A percentile compares a stretch with the other conserved stretches of the same genome.
Evolutionary conservation across 768 basidiomycete genomes (phyloP).

Genomic region (Podaxis sp.): DNA sequence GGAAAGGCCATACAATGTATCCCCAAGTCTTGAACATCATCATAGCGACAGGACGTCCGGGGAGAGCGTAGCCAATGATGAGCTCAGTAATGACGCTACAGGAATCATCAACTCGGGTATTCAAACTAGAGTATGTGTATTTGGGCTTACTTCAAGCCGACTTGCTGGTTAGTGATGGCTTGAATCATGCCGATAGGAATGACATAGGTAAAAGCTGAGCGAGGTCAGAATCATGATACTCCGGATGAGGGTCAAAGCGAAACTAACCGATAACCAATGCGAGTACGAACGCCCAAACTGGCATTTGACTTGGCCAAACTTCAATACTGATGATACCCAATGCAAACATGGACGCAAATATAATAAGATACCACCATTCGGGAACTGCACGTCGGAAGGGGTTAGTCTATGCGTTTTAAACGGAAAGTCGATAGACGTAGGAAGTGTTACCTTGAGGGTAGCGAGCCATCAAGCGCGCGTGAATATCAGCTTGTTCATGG

Average conservation of each 20-base stretch:
- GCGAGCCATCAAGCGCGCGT: constrained; percentile 73
- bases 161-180: constrained; percentile 77
- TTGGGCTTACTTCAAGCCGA: constrained; percentile 50
- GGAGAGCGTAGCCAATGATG: constrained; percentile 63
- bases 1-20: constrained; percentile 35
- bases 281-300: constrained; percentile 51
- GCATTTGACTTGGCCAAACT: constrained; percentile 53
- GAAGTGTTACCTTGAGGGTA: constrained; percentile 48
- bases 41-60: constrained; percentile 68
- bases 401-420: background rate
- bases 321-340: constrained; percentile 67
- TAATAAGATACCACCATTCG: constrained; percentile 76
- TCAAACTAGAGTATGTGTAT: background rate
- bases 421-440: background rate
- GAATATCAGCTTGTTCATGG: constrained; percentile 78
- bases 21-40: constrained; percentile 71
- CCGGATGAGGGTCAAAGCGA: constrained; percentile 28
- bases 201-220: constrained; percentile 53
- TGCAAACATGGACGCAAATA: constrained; percentile 66
- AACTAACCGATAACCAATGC: constrained; percentile 55
- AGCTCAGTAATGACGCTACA: constrained; percentile 58
- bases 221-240: constrained; percentile 20
- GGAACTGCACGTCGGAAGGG: constrained; percentile 40
- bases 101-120: background rate
- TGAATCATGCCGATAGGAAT: constrained; percentile 65